These are phyloP conservation scores for Elongisporangium anandrum DNA, from an alignment of 352 stramenopile genomes.

Conservation along the genomic window DNA sequence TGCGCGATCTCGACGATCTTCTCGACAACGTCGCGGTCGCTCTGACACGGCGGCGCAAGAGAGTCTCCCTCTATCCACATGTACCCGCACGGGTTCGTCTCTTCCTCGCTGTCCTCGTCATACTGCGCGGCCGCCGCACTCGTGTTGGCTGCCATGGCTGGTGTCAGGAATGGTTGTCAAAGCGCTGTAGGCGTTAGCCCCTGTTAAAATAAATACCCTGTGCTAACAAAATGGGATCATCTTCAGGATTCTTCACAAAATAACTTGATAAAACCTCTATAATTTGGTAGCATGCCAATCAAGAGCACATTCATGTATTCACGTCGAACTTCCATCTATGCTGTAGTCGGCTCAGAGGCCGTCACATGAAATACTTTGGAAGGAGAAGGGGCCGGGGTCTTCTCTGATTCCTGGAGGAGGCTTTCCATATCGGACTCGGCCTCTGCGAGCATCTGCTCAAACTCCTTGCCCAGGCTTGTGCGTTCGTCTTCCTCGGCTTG, in stretches of 20 bases:
- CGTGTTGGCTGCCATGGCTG: not conserved
- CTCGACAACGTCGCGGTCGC: constrained; percentile 47
- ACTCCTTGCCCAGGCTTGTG: constrained; percentile 54
- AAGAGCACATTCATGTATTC: not conserved
- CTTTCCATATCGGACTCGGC: constrained; percentile 71
- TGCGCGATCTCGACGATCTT: constrained; percentile 49
- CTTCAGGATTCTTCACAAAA: too few species aligned
- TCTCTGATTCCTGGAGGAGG: constrained; percentile 5
- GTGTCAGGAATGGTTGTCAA: not conserved
- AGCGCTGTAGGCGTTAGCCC: too few species aligned
- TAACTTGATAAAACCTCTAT: not conserved
- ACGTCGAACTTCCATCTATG: not conserved
- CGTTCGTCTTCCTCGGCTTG: constrained; percentile 4
- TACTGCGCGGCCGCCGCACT: not conserved
- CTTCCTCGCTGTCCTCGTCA: constrained; percentile 29
- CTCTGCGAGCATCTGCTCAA: constrained; percentile 63
- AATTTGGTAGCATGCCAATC: not conserved
- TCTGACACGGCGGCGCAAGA: constrained; percentile 53
- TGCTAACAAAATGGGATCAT: not conserved
- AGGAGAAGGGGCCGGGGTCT: not conserved
- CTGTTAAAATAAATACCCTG: not conserved
- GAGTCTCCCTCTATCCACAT: constrained; percentile 70
- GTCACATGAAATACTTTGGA: not conserved
- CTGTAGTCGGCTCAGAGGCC: not conserved
- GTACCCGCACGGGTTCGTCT: constrained; percentile 36